Evolutionary conservation across 371 early-diverging fungal species (phyloP).

Genomic region (Mortierella polycephala): DNA sequence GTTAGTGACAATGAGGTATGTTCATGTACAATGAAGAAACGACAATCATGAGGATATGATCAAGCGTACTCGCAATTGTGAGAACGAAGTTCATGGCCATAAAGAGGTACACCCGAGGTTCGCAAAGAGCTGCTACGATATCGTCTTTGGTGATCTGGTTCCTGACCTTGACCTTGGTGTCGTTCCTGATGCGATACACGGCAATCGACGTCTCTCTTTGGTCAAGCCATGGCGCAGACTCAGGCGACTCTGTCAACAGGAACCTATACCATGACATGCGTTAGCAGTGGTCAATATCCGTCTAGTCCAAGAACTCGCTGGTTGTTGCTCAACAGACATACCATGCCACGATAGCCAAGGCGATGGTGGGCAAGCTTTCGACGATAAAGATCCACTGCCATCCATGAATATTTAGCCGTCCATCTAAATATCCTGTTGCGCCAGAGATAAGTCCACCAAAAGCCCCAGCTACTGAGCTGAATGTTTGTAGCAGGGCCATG

Average conservation of each 20-base stretch:
- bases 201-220: conserved; percentile 45
- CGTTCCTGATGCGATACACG: conserved; percentile 40
- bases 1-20: no score
- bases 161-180: conserved; percentile 43
- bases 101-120: conserved; percentile 34
- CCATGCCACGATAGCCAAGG: conserved; percentile 21
- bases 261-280: conserved; percentile 4
- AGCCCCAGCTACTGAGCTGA: conserved; percentile 33
- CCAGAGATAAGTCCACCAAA: conserved; percentile 36
- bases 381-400: conserved; percentile 52
- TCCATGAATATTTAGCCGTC: conserved; percentile 14
- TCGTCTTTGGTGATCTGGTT: conserved; percentile 20
- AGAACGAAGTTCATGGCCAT: conserved; percentile 29
- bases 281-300: background rate
- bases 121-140: conserved; percentile 31
- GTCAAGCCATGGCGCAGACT: conserved; percentile 39
- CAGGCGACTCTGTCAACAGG: conserved; percentile 33
- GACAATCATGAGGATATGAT: background rate
- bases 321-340: background rate
- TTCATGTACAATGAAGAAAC: no score
- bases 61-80: conserved; percentile 17
- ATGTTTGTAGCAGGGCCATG: conserved; percentile 31
- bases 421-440: conserved; percentile 27
- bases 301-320: background rate
- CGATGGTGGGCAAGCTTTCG: conserved; percentile 19